Percentiles rank a stretch among this genome's conserved stretches.
Evolutionary conservation across 1,139 yeast genomes (phyloP).

Genomic region (Taiozyma sp.): DNA sequence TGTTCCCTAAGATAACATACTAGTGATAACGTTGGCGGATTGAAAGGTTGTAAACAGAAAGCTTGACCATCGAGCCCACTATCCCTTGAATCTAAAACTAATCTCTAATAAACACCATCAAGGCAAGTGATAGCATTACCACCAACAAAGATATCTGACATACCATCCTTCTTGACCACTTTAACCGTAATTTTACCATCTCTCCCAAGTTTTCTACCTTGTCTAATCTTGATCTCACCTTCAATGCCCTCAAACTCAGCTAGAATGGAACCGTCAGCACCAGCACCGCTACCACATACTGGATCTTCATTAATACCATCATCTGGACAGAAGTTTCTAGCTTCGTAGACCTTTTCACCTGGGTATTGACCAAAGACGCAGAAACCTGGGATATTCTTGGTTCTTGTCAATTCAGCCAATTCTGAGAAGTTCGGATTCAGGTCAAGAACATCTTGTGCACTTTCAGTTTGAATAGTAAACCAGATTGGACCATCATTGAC

Average conservation of each 20-base stretch:
- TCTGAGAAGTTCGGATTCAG: slow-evolving; percentile 28
- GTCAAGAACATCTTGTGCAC: slow-evolving; percentile 29
- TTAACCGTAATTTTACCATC: slow-evolving; percentile 27
- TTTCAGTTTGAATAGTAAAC: slow-evolving; percentile 31
- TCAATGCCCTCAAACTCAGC: slow-evolving; percentile 20
- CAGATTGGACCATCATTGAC: slow-evolving; percentile 40
- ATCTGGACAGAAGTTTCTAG: slow-evolving; percentile 35
- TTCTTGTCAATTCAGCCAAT: slow-evolving; percentile 20
- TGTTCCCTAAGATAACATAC: no score
- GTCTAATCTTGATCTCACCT: slow-evolving; percentile 26
- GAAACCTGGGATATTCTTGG: slow-evolving; percentile 33
- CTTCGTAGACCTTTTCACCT: slow-evolving; percentile 14
- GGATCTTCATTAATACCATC: slow-evolving; percentile 41
- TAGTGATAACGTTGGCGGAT: no score
- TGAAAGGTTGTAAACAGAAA: no score
- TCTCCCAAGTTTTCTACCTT: slow-evolving; percentile 34
- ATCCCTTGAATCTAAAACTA: no score
- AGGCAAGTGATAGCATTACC: slow-evolving; percentile 27
- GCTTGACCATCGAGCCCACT: no score
- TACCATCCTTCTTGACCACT: not conserved
- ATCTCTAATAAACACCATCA: slow-evolving; percentile 24
- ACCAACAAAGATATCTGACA: not conserved
- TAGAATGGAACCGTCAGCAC: slow-evolving; percentile 30
- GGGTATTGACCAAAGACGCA: slow-evolving; percentile 25
- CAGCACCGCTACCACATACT: slow-evolving; percentile 49